Conservation (phyloP, 2,329 filamentous ascomycete species). For the Lizonia empirigonia region DNA sequence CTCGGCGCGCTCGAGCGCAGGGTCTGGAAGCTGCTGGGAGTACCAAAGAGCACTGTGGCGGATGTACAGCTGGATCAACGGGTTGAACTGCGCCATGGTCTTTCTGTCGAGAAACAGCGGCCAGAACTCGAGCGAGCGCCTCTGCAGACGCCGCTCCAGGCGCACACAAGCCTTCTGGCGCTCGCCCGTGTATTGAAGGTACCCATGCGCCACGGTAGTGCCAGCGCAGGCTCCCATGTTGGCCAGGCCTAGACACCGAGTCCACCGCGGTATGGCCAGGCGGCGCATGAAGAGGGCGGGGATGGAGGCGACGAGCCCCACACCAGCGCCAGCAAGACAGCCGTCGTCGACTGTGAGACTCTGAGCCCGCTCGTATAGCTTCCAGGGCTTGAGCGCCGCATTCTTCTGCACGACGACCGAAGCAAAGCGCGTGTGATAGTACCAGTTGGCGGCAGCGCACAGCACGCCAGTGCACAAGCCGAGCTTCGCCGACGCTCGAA, state of each 20-base stretch:
- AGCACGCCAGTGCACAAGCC: slow-evolving; percentile 28
- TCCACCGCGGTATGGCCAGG: slow-evolving; percentile 29
- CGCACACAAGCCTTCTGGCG: slow-evolving; percentile 29
- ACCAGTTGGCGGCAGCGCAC: slow-evolving; percentile 33
- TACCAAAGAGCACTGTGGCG: slow-evolving; percentile 35
- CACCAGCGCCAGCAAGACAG: slow-evolving; percentile 28
- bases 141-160: slow-evolving; percentile 22
- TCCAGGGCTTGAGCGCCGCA: slow-evolving; percentile 23
- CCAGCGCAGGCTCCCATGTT: slow-evolving; percentile 35
- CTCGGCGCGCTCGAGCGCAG: slow-evolving; percentile 24
- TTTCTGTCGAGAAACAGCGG: slow-evolving; percentile 33
- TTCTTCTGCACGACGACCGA: slow-evolving; percentile 17
- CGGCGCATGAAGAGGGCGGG: slow-evolving; percentile 30
- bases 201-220: slow-evolving; percentile 29
- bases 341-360: slow-evolving; percentile 36
- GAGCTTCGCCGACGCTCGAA: slow-evolving; percentile 30
- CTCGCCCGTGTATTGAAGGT: slow-evolving; percentile 38
- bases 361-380: slow-evolving; percentile 33
- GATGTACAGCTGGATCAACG: slow-evolving; percentile 35
- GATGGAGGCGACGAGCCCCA: slow-evolving; percentile 31
- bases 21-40: slow-evolving; percentile 25
- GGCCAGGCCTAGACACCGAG: slow-evolving; percentile 30
- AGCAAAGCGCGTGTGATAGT: slow-evolving; percentile 32
- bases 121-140: slow-evolving; percentile 33
- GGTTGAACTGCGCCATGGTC: slow-evolving; percentile 32